Percentiles rank a stretch among this genome's conserved stretches.
These are phyloP conservation scores for Podaxis mareebaensis DNA, from an alignment of 768 basidiomycete species.

Conservation along the genomic window DNA sequence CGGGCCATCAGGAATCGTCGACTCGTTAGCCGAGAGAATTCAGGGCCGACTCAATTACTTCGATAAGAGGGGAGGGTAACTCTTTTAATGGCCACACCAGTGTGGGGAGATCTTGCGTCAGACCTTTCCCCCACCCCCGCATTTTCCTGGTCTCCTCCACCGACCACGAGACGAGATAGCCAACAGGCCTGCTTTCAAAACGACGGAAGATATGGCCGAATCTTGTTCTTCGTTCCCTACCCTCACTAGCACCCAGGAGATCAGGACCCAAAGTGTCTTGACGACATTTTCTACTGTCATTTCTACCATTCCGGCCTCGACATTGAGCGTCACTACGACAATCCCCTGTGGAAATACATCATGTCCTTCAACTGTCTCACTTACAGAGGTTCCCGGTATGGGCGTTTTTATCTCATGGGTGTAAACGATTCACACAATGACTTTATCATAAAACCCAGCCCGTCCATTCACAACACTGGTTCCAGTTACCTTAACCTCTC, in stretches of 20 bases:
- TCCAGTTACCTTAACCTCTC: neutral
- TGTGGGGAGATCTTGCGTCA: neutral
- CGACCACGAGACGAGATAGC: neutral
- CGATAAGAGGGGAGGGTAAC: too few relatives aligned
- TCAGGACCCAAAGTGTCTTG: constrained; percentile 34
- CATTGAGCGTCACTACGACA: neutral
- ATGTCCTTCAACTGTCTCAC: neutral
- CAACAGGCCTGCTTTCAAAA: neutral
- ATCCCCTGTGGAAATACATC: neutral
- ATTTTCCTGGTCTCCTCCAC: neutral
- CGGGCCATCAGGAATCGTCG: too few relatives aligned
- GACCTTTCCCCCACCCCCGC: neutral
- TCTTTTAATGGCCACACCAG: neutral
- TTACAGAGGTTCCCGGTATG: neutral
- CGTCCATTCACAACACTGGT: neutral
- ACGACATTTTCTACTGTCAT: constrained; percentile 37
- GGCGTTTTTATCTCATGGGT: neutral
- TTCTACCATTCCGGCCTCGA: constrained; percentile 4
- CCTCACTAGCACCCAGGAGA: constrained; percentile 38
- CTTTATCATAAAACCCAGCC: neutral
- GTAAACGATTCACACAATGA: neutral
- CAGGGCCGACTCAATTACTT: too few relatives aligned
- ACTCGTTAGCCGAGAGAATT: too few relatives aligned
- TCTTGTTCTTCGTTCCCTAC: constrained; percentile 46
- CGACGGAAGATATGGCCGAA: constrained; percentile 29